Evolutionary conservation across 768 basidiomycete genomes (phyloP), one percentile per base, ranked within the genome.

Genomic region (Tulasnella sp.): DNA sequence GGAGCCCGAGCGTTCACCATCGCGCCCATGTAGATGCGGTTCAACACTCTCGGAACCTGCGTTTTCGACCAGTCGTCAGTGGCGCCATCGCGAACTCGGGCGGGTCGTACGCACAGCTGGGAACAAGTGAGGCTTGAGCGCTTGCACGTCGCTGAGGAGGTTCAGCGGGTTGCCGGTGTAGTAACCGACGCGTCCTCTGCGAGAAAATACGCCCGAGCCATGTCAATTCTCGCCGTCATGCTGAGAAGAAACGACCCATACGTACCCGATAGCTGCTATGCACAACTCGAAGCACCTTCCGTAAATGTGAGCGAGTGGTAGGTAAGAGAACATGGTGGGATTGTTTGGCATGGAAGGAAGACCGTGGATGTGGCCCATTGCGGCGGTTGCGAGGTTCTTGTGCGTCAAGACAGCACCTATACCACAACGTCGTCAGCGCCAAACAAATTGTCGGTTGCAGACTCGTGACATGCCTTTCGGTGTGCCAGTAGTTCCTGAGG

Each of bases 131-230:
- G 97, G 97, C 84, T 93, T 93, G 82, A 97, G 88, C 82, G 93
- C 85, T 85, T 94, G 93, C 42, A 93, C 90, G 83, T 99, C 97
- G 83, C 98, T 96, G 22, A 99, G 88, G 41, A 99, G 89, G n/a
- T 93, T 91, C n/a, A 95, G 86, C 41, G 93, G 93, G 86, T 98
- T 96, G 75, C 96, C 97, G 28, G 94, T 93, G 84, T 91, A 95
- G 86, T 92, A 97, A 31, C 94, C 96, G 83, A 99, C 91, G 76
- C 87, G 87, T 37, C 92, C 93, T 76, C 95, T 93, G 58, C 86
- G 9, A 94, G 87, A 0, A 86, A 83, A 80, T 88, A 86, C 64
- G 93, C 85, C 84, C 96, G 94, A 78, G 88, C 89, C 60, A 20
- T 85, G 85, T 54, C 1, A 37, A 37, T 37, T 7, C 28, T 22